These are phyloP conservation scores for Antitrichia curtipendula DNA, from an alignment of 225 moss, liverwort and hornwort genomes.

Conservation along the genomic window DNA sequence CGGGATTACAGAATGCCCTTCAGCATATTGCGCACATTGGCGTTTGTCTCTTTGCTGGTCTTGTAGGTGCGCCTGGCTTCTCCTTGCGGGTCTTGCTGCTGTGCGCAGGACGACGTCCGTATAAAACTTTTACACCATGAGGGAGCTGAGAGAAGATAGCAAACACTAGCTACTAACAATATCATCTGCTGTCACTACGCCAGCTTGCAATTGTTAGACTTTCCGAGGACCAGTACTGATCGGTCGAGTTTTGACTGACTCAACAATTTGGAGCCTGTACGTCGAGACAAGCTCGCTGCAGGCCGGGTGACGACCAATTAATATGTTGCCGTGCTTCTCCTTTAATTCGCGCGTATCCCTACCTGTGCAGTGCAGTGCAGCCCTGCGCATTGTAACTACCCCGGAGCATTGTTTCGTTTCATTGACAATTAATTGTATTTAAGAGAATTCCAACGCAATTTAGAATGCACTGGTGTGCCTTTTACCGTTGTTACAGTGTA, in stretches of 20 bases:
- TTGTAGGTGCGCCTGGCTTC: slow-evolving; percentile 7
- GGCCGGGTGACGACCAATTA: background rate
- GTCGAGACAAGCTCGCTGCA: background rate
- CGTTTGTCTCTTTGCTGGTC: background rate
- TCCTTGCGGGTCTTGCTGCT: slow-evolving; percentile 34
- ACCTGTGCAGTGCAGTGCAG: too few relatives aligned
- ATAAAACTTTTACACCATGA: background rate
- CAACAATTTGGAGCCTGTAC: background rate
- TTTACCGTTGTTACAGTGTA: too few relatives aligned
- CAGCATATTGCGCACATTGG: background rate
- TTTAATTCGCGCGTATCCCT: background rate
- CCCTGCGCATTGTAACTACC: too few relatives aligned
- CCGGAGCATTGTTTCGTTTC: too few relatives aligned
- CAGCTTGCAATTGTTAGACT: background rate
- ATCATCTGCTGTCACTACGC: background rate
- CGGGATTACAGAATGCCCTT: background rate
- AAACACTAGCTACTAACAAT: background rate
- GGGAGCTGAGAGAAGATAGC: background rate
- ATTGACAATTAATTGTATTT: too few relatives aligned
- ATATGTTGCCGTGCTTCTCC: background rate
- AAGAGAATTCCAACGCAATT: too few relatives aligned
- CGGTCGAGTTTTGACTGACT: background rate
- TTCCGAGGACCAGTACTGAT: background rate
- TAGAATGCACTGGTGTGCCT: too few relatives aligned
- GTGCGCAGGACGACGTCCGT: slow-evolving; percentile 4